These are phyloP conservation scores for Coemansia sp. DNA, from an alignment of 192 early-diverging fungal genomes.

Conservation along the genomic window DNA sequence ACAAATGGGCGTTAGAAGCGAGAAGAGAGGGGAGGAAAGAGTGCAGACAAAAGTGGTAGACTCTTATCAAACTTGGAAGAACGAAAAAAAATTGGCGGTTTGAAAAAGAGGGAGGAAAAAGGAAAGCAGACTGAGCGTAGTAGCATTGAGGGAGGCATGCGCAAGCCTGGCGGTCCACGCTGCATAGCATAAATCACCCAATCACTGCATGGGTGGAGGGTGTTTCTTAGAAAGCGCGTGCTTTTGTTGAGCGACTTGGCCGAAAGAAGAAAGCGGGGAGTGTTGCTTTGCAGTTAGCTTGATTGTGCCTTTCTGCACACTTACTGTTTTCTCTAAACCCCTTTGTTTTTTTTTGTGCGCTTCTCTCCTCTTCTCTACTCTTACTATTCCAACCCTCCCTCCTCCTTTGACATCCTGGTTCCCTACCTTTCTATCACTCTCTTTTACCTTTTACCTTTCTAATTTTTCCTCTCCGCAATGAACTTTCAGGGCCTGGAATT, in stretches of 20 bases:
- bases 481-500: slow-evolving; percentile 52
- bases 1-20: not conserved
- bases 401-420: not conserved
- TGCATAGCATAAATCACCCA: not conserved
- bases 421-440: not conserved
- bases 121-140: not conserved
- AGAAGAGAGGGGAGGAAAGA: not conserved
- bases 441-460: not conserved
- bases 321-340: not conserved
- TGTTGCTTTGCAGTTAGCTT: not conserved
- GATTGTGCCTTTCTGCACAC: not conserved
- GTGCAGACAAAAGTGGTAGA: not conserved
- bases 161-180: slow-evolving; percentile 4
- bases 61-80: not conserved
- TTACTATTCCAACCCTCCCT: not conserved
- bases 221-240: not conserved
- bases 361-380: not conserved
- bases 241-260: not conserved
- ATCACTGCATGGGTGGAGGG: not conserved
- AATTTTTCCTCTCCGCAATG: slow-evolving; percentile 12
- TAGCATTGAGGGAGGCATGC: no score
- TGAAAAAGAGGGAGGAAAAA: not conserved
- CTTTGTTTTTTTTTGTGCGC: not conserved
- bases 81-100: not conserved
- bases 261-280: not conserved